A percentile compares a stretch with the other conserved stretches of the same genome.
Conservation (phyloP, 192 early-diverging fungal species). For the Dissophora ornata region DNA sequence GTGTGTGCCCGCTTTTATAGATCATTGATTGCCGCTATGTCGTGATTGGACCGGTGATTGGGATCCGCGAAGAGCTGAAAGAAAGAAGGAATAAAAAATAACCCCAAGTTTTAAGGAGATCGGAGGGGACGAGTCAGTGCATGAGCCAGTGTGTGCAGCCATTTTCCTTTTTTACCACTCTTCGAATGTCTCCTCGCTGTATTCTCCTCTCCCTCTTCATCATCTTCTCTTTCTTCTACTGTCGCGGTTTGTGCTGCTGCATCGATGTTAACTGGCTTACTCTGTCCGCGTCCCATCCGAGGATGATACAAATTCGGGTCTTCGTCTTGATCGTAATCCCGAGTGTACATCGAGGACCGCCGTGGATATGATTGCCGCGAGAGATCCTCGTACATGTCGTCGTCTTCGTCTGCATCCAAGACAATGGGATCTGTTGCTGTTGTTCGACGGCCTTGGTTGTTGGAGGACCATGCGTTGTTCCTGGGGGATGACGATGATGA, state of each 20-base stretch:
- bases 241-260: no score
- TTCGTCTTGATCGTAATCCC: neutral
- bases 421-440: slow-evolving; percentile 26
- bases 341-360: neutral
- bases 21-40: neutral
- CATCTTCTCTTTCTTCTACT: no score
- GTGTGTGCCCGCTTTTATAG: no score
- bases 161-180: no score
- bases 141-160: no score
- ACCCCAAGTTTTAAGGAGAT: no score
- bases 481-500: no score
- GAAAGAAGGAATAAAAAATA: neutral
- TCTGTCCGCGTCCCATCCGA: slow-evolving; percentile 32
- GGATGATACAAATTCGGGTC: slow-evolving; percentile 32
- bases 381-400: slow-evolving; percentile 22
- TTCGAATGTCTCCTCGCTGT: no score
- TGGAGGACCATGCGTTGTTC: neutral
- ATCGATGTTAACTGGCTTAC: slow-evolving; percentile 28
- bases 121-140: no score
- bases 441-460: neutral
- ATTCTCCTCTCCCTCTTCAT: no score
- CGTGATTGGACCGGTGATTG: neutral
- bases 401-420: slow-evolving; percentile 26
- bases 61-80: neutral
- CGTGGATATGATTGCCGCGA: slow-evolving; percentile 7